phyloP scores from a whole-genome alignment of 1,284 basidiomycete genomes.

The Acaromyces ingoldii region DNA sequence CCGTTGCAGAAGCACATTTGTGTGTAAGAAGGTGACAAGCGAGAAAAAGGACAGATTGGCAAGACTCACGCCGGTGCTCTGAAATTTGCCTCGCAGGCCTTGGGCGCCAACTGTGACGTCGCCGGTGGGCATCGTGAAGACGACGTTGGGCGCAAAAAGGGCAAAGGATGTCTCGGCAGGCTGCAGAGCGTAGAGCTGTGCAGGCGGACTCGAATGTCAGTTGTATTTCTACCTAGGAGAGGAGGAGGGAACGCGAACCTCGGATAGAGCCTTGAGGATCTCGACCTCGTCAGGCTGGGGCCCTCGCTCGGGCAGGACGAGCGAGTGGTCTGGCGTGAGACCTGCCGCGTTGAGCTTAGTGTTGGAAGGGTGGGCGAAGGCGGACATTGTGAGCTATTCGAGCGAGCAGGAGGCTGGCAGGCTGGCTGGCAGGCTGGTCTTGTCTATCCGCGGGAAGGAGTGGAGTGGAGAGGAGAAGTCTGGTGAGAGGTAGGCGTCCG shows the following conservation, averaged over 20 bases:
- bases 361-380: constrained; percentile 34
- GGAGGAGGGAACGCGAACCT: too few relatives aligned
- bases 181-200: constrained; percentile 31
- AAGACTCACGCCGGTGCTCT: constrained; percentile 11
- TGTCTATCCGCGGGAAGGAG: too few relatives aligned
- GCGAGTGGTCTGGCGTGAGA: constrained; percentile 46
- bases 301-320: constrained; percentile 44
- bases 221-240: too few relatives aligned
- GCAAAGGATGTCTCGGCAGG: constrained; percentile 2
- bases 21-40: background rate
- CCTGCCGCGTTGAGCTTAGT: constrained; percentile 48
- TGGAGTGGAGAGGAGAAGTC: too few relatives aligned
- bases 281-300: constrained; percentile 30
- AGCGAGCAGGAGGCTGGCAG: too few relatives aligned
- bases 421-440: too few relatives aligned
- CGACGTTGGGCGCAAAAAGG: constrained; percentile 40
- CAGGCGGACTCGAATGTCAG: background rate
- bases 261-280: constrained; percentile 28
- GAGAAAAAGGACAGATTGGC: background rate
- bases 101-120: constrained; percentile 40
- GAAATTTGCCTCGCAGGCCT: constrained; percentile 22
- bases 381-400: too few relatives aligned
- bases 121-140: constrained; percentile 42
- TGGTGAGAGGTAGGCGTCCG: too few relatives aligned
- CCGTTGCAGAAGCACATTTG: background rate